Percentiles rank a stretch among this genome's conserved stretches.
phyloP scores from a whole-genome alignment of 202 grass and related monocot genomes.

The Alloteropsis angusta region DNA sequence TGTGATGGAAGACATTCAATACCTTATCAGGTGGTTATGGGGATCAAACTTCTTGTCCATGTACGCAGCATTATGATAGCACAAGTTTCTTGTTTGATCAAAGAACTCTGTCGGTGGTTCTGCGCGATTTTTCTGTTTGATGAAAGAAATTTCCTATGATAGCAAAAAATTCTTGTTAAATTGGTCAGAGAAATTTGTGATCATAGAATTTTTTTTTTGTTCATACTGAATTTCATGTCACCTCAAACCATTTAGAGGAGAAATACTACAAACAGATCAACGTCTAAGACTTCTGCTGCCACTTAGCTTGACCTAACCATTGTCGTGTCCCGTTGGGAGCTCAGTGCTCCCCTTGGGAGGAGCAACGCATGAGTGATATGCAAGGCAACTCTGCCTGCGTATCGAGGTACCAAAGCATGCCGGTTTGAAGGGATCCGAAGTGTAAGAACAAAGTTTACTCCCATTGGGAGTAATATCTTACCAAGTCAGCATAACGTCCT shows the following conservation, averaged over 20 bases:
- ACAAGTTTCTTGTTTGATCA: neutral
- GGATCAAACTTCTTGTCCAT: neutral
- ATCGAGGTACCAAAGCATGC: constrained; percentile 6
- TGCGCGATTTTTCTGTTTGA: too few relatives aligned
- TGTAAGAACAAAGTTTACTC: constrained; percentile 10
- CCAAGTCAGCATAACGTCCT: neutral
- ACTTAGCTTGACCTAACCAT: neutral
- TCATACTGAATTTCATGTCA: too few relatives aligned
- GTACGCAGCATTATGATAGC: neutral
- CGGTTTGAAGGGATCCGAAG: constrained; percentile 11
- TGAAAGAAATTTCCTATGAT: too few relatives aligned
- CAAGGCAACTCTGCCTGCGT: constrained; percentile 8
- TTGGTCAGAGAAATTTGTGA: too few relatives aligned
- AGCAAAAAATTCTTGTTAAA: too few relatives aligned
- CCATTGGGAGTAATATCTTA: neutral
- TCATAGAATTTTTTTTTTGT: too few relatives aligned
- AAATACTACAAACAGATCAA: neutral
- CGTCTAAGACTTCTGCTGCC: neutral
- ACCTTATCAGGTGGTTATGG: neutral
- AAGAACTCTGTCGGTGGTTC: too few relatives aligned
- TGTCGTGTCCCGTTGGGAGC: neutral
- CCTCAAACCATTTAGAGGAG: neutral
- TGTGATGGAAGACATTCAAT: neutral
- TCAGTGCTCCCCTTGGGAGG: neutral
- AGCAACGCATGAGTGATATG: neutral